Percentiles rank a stretch among this genome's conserved stretches.
phyloP scores from a whole-genome alignment of 2,329 filamentous ascomycete species.

The Fusarium xyrophilum region DNA sequence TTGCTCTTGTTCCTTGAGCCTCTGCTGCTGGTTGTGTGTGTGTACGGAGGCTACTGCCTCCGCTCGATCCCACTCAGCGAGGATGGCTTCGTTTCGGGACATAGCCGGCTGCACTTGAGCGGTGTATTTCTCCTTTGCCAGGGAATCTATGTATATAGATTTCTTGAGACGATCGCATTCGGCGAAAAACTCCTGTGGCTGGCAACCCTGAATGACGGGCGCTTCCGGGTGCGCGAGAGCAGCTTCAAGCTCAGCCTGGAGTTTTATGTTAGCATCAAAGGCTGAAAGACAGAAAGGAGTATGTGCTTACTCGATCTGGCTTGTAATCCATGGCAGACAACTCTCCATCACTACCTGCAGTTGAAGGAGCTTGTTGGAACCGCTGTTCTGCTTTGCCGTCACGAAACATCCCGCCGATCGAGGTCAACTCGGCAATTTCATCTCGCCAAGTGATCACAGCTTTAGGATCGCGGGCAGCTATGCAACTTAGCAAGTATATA shows the following conservation, averaged over 20 bases:
- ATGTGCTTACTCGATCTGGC: not conserved
- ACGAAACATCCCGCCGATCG: not conserved
- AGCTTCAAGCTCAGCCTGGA: not conserved
- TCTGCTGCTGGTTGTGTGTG: not conserved
- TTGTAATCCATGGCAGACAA: not conserved
- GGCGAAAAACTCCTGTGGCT: not conserved
- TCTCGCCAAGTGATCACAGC: not conserved
- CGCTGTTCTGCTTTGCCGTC: not conserved
- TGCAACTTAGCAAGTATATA: not conserved
- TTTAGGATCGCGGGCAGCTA: not conserved
- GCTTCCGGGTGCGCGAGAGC: not conserved
- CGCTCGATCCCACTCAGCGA: conserved; percentile 1
- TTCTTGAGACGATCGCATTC: not conserved
- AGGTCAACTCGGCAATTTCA: not conserved
- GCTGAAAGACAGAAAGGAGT: not conserved
- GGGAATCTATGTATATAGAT: not conserved
- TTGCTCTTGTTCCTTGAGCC: not conserved
- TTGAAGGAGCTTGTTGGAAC: not conserved
- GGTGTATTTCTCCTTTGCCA: not conserved
- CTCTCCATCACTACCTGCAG: not conserved
- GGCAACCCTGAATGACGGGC: not conserved
- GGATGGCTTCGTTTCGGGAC: not conserved
- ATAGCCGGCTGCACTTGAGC: not conserved
- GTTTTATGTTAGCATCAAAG: not conserved
- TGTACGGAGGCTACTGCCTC: not conserved